Conservation (phyloP, 106 monocot genomes). For the Alisma plantagoaquatica region DNA sequence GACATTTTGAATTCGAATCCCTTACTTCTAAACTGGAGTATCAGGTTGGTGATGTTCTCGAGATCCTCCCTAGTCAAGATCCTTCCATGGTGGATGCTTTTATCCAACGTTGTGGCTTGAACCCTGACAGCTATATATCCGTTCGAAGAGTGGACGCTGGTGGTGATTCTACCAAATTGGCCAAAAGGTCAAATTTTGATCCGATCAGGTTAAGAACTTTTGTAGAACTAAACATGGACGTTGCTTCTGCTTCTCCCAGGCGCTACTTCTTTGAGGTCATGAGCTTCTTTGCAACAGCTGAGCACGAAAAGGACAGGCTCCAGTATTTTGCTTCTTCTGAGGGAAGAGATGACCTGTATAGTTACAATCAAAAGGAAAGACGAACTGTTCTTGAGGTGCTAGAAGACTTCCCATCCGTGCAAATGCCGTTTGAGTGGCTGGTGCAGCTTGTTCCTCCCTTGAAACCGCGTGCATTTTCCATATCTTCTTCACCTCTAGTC, state of each 20-base stretch:
- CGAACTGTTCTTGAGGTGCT: constrained; percentile 85
- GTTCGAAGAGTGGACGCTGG: constrained; percentile 21
- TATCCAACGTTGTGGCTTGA: constrained; percentile 66
- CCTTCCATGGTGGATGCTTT: constrained; percentile 60
- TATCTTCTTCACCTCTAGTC: constrained; percentile 78
- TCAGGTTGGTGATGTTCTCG: constrained; percentile 83
- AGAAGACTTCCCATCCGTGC: constrained; percentile 89
- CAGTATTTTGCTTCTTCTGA: constrained; percentile 91
- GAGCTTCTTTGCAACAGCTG: constrained; percentile 79
- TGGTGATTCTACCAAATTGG: constrained; percentile 12
- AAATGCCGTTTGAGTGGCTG: constrained; percentile 92
- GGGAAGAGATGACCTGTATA: constrained; percentile 92
- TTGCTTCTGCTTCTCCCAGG: constrained; percentile 81
- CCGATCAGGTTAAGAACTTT: constrained; percentile 52
- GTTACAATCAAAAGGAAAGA: constrained; percentile 90
- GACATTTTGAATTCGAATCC: constrained; percentile 82
- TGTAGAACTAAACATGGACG: constrained; percentile 77
- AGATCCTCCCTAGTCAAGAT: constrained; percentile 85
- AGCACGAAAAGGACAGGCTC: constrained; percentile 88
- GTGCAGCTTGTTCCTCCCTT: constrained; percentile 80
- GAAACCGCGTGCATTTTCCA: constrained; percentile 89
- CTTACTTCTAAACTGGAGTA: constrained; percentile 50
- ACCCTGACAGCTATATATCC: constrained; percentile 74
- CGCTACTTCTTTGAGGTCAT: constrained; percentile 98
- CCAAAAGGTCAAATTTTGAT: background rate